Evolutionary conservation across 1,284 basidiomycete species (phyloP).

Genomic region (Mycena sp.): DNA sequence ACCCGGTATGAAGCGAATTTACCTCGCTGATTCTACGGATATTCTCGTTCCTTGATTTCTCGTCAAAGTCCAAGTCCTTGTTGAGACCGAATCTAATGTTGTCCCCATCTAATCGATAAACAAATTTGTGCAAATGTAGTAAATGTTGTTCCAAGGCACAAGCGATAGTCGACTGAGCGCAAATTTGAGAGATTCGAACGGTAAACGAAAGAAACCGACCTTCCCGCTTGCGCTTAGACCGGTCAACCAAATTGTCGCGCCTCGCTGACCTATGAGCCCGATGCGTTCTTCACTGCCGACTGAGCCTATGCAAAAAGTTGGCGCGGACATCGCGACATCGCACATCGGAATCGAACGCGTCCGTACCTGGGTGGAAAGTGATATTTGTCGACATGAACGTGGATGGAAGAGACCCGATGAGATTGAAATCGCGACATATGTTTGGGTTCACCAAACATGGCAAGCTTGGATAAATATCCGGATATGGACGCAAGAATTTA

Average conservation of each 20-base stretch:
- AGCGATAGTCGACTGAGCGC: constrained; percentile 90
- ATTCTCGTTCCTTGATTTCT: constrained; percentile 95
- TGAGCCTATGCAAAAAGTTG: constrained; percentile 65
- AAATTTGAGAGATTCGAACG: constrained; percentile 1
- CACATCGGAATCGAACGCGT: not conserved
- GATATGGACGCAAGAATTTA: constrained; percentile 7
- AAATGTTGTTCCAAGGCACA: constrained; percentile 97
- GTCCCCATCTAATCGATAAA: constrained; percentile 96
- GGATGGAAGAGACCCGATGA: not conserved
- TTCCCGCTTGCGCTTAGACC: constrained; percentile 93
- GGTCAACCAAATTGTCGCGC: constrained; percentile 95
- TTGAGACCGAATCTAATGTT: constrained; percentile 97
- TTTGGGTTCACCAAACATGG: not conserved
- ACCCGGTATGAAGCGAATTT: constrained; percentile 33
- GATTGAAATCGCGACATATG: constrained; percentile 11
- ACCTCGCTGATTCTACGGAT: constrained; percentile 98
- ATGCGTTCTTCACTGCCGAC: constrained; percentile 78
- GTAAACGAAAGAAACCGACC: constrained; percentile 54
- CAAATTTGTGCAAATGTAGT: constrained; percentile 86
- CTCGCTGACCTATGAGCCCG: constrained; percentile 79
- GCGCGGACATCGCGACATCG: not conserved
- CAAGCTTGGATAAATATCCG: constrained; percentile 11
- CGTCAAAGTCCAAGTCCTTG: constrained; percentile 98
- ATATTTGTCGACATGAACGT: constrained; percentile 85
- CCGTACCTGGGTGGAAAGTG: constrained; percentile 75